phyloP scores from a whole-genome alignment of 495 filamentous ascomycete species.

The Hypoxylon subgilvum region DNA sequence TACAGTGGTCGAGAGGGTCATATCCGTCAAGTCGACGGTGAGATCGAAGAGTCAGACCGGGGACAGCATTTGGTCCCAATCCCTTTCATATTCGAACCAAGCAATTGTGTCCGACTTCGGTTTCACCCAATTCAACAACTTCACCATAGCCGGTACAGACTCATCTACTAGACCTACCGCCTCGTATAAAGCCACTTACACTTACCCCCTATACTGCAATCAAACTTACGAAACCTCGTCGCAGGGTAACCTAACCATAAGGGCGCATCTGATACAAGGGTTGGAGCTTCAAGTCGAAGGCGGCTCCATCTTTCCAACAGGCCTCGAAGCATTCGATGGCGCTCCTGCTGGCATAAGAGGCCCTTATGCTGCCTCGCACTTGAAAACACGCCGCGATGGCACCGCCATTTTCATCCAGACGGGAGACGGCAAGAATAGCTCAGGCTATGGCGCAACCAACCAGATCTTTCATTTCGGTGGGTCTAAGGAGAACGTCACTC shows the following conservation, averaged over 20 bases:
- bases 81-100: constrained; percentile 61
- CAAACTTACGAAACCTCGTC: constrained; percentile 53
- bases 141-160: constrained; percentile 65
- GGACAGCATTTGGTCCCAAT: constrained; percentile 64
- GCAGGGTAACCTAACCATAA: constrained; percentile 63
- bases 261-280: constrained; percentile 62
- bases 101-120: constrained; percentile 63
- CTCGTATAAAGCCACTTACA: constrained; percentile 54
- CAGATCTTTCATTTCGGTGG: constrained; percentile 61
- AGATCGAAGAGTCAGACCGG: constrained; percentile 54
- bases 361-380: constrained; percentile 44
- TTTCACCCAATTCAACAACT: constrained; percentile 64
- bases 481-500: constrained; percentile 8
- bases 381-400: constrained; percentile 61
- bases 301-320: constrained; percentile 64
- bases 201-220: constrained; percentile 68
- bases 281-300: constrained; percentile 61
- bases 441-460: constrained; percentile 59
- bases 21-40: constrained; percentile 57
- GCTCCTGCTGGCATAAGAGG: not conserved
- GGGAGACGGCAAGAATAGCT: constrained; percentile 51
- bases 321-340: constrained; percentile 56
- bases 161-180: constrained; percentile 45
- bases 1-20: constrained; percentile 60
- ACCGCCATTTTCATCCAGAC: constrained; percentile 58